A percentile compares a stretch with the other conserved stretches of the same genome.
Conservation (phyloP, 495 filamentous ascomycete species). For the Usnea hakonensis region DNA sequence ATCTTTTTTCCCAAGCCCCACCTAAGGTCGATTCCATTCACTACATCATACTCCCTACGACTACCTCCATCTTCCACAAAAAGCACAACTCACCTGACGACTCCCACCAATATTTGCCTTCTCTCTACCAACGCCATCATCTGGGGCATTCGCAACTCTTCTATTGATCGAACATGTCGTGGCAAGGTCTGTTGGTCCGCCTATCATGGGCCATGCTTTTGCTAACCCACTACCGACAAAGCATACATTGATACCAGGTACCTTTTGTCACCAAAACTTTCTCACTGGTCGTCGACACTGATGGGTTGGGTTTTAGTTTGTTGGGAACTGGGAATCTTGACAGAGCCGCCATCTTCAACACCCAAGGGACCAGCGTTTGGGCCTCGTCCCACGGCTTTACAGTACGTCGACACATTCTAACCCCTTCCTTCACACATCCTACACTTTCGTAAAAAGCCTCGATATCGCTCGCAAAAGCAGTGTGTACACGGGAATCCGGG, state of each 20-base stretch:
- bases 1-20: background rate
- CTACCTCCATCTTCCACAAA: background rate
- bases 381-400: slow-evolving; percentile 61
- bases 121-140: background rate
- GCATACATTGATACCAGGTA: slow-evolving; percentile 66
- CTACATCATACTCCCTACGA: background rate
- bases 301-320: slow-evolving; percentile 49
- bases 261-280: slow-evolving; percentile 14
- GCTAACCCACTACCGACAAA: slow-evolving; percentile 27
- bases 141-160: background rate
- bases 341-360: slow-evolving; percentile 79
- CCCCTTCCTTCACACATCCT: background rate
- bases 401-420: slow-evolving; percentile 43
- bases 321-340: slow-evolving; percentile 77
- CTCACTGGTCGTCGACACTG: slow-evolving; percentile 13
- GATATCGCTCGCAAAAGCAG: too few relatives aligned
- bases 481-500: background rate
- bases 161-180: slow-evolving; percentile 33
- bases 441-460: background rate
- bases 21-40: background rate
- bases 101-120: background rate
- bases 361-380: slow-evolving; percentile 75
- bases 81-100: background rate
- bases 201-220: background rate
- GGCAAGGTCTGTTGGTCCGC: slow-evolving; percentile 46